Evolutionary conservation across 2,329 filamentous ascomycete genomes (phyloP).

Genomic region (Verticillium nubilum): DNA sequence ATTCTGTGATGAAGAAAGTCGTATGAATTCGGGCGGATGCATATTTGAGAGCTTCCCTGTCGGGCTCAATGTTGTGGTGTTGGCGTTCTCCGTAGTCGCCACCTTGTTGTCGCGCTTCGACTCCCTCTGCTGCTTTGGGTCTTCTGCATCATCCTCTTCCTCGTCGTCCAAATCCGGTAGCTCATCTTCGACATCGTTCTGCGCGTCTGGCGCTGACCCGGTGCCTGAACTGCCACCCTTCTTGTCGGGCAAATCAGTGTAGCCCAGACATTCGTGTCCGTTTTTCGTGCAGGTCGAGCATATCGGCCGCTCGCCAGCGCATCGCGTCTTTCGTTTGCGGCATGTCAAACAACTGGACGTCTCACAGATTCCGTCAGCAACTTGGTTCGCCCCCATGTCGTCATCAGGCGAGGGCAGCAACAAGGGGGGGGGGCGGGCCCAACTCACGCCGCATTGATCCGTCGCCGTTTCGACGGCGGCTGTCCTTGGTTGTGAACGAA

Average conservation of each 20-base stretch:
- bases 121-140: conserved; percentile 23
- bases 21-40: conserved; percentile 6
- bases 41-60: background rate
- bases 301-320: conserved; percentile 65
- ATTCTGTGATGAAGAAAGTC: conserved; percentile 5
- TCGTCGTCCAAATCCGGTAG: conserved; percentile 19
- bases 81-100: background rate
- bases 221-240: conserved; percentile 20
- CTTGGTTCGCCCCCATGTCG: conserved; percentile 3
- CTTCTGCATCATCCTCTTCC: conserved; percentile 26
- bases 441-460: conserved; percentile 73
- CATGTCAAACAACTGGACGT: conserved; percentile 61
- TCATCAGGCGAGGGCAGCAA: conserved; percentile 5
- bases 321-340: conserved; percentile 70
- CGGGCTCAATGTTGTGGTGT: background rate
- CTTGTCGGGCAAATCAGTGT: conserved; percentile 49
- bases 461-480: conserved; percentile 70
- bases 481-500: conserved; percentile 81
- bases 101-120: conserved; percentile 8
- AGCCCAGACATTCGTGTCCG: conserved; percentile 64
- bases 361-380: background rate
- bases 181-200: background rate
- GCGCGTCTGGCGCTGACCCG: background rate
- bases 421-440: conserved; percentile 10
- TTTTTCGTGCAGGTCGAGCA: conserved; percentile 71